These are phyloP conservation scores for Colletotrichum sansevieriae DNA, from an alignment of 2,329 filamentous ascomycete species.

Conservation along the genomic window DNA sequence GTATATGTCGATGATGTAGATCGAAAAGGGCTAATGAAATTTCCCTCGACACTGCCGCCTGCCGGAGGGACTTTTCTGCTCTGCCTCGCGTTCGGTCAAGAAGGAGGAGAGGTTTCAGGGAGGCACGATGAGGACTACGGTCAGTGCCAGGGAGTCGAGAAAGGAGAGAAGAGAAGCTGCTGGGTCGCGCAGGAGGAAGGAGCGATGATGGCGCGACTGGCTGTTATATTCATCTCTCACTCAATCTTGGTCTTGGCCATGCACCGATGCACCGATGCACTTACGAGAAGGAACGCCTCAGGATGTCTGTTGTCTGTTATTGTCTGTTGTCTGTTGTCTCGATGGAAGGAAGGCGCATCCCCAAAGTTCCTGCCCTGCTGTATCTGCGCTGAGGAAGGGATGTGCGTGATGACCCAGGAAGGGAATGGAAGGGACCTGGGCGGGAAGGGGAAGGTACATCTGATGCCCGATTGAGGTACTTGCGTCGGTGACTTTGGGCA, in stretches of 20 bases:
- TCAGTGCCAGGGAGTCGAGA: conserved; percentile 10
- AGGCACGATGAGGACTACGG: conserved; percentile 13
- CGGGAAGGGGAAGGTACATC: conserved; percentile 17
- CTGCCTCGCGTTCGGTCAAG: conserved; percentile 5
- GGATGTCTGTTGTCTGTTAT: neutral
- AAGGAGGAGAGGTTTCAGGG: conserved; percentile 18
- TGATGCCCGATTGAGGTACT: conserved; percentile 12
- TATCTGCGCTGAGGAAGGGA: neutral
- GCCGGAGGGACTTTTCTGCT: conserved; percentile 23
- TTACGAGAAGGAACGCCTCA: neutral
- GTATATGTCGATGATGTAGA: no score
- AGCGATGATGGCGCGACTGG: conserved; percentile 10
- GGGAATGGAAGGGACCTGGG: neutral
- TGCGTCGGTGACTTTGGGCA: conserved; percentile 12
- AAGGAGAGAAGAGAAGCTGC: conserved; percentile 14
- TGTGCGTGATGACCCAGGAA: neutral
- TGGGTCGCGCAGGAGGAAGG: conserved; percentile 19
- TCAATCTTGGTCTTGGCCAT: neutral
- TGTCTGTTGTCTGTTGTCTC: neutral
- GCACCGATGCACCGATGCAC: neutral
- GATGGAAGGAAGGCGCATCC: conserved; percentile 1
- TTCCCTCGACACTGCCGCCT: conserved; percentile 35
- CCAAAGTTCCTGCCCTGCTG: neutral
- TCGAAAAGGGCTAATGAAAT: conserved; percentile 13
- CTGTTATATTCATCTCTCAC: conserved; percentile 24